A percentile compares a stretch with the other conserved stretches of the same genome.
These are phyloP conservation scores for Colletotrichum sp. DNA, from an alignment of 2,329 filamentous ascomycete genomes.

Conservation along the genomic window DNA sequence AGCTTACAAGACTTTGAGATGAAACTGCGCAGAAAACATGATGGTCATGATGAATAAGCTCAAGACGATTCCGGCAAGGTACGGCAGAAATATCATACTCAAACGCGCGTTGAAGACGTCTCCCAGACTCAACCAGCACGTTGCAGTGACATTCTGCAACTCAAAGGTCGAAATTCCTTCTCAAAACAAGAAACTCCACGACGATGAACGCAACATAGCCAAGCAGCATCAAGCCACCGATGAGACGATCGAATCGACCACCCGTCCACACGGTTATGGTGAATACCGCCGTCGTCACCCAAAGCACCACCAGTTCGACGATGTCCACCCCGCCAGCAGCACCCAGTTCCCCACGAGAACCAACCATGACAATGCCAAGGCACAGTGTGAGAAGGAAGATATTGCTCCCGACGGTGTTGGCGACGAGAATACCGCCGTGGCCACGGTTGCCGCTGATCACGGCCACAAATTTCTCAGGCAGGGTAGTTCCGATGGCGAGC, in stretches of 20 bases:
- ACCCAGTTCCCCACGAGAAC: conserved; percentile 6
- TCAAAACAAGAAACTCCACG: conserved; percentile 21
- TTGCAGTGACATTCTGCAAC: background rate
- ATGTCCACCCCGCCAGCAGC: conserved; percentile 7
- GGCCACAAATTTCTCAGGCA: conserved; percentile 59
- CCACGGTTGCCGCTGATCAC: conserved; percentile 51
- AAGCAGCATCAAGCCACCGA: conserved; percentile 19
- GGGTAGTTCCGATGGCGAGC: conserved; percentile 56
- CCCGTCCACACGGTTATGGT: conserved; percentile 25
- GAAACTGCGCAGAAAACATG: background rate
- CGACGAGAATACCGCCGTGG: conserved; percentile 54
- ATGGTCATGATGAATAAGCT: background rate
- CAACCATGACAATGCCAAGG: conserved; percentile 40
- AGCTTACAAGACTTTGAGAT: background rate
- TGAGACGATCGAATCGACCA: background rate
- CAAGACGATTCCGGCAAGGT: background rate
- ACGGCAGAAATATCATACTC: background rate
- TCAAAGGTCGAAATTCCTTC: background rate
- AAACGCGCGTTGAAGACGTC: background rate
- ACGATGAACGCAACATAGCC: conserved; percentile 23
- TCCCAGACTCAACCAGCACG: background rate
- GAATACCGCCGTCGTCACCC: conserved; percentile 22
- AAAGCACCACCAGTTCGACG: conserved; percentile 22
- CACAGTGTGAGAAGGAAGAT: conserved; percentile 59
- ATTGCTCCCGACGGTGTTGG: conserved; percentile 58